phyloP scores from a whole-genome alignment of 2,329 filamentous ascomycete genomes.

The Trichoderma oligosporum region DNA sequence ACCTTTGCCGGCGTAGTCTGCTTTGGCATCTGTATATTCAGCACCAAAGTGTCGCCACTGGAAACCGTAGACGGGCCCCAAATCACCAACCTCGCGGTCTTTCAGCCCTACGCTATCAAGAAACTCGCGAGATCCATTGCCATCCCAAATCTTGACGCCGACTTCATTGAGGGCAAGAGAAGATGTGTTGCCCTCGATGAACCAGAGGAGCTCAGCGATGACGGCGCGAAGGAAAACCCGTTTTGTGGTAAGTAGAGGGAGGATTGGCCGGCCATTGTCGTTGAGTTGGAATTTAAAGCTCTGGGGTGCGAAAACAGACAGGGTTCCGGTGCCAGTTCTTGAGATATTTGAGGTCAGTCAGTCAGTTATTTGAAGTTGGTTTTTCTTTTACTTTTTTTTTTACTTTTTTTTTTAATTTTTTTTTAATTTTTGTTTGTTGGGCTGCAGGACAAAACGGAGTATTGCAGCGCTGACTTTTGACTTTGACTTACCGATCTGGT shows the following conservation, averaged over 20 bases:
- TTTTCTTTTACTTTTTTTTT: no score
- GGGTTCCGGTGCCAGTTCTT: constrained; percentile 92
- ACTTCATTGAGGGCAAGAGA: constrained; percentile 70
- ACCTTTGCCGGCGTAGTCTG: constrained; percentile 83
- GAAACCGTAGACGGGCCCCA: constrained; percentile 96
- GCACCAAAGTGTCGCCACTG: constrained; percentile 99
- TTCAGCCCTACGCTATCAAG: constrained; percentile 80
- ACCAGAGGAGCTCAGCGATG: constrained; percentile 92
- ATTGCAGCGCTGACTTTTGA: no score
- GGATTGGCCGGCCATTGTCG: constrained; percentile 56
- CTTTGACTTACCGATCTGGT: constrained; percentile 69
- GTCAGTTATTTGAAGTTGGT: neutral
- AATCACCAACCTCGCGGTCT: constrained; percentile 77
- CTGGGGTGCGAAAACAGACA: constrained; percentile 80
- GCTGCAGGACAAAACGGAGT: neutral
- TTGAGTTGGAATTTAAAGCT: constrained; percentile 85
- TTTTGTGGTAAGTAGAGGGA: constrained; percentile 95
- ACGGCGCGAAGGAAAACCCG: constrained; percentile 91
- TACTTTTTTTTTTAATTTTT: no score
- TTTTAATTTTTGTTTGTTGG: neutral
- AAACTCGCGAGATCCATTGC: constrained; percentile 86
- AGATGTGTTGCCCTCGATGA: constrained; percentile 79
- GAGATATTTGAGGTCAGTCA: neutral
- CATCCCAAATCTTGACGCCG: constrained; percentile 97
- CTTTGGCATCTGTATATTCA: constrained; percentile 71